Evolutionary conservation across 495 filamentous ascomycete genomes (phyloP), one percentile per base, ranked within the genome.

Genomic region (Penicillium verhagenii): DNA sequence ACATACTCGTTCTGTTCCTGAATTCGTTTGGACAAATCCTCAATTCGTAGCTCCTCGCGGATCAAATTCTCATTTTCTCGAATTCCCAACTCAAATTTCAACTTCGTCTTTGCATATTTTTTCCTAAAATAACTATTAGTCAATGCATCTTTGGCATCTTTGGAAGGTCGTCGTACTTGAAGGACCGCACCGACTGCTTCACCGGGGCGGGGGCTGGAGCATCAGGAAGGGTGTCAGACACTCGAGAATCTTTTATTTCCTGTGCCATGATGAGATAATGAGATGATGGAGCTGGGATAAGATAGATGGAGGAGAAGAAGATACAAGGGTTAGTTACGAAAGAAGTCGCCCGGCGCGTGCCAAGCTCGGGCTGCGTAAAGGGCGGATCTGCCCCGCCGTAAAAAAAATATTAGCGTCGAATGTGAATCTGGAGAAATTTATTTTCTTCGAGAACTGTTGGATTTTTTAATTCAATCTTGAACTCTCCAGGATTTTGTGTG

Each of bases 91-190:
- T 97, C 91, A 61, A 97, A 98, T 35, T 82, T 79, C 63, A 90
- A 78, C 64, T 89, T 87, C 76, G 96, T 85, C 75, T 98, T 98
- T 51, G 89, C 85, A 72, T 93, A 98, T 75, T 98, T 98, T 74
- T 95, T 96, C 74, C 91, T 92, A 70, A 61, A 79, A 24, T 69
- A 72, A 58, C 72, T 73, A 3, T 75, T 71, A 55, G 54, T 16
- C 21, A 49, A 35, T 49, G 51, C 47, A 9, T 51, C 47, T 38
- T 49, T 46, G 19, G 10, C 21, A 33, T 42, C 28, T 47, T 11
- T 31, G 31, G 40, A 23, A 33, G 28, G 46, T 7, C 18, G 11
- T 33, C 63, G 43, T 65, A 76, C 75, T 78, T 78, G 62, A 74
- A 78, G 29, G 75, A 78, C 46, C 64, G 66, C 49, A 72, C 66